Base-by-base conservation (phyloP, 352 stramenopile species). In the Globisporangium cederbergense region DNA sequence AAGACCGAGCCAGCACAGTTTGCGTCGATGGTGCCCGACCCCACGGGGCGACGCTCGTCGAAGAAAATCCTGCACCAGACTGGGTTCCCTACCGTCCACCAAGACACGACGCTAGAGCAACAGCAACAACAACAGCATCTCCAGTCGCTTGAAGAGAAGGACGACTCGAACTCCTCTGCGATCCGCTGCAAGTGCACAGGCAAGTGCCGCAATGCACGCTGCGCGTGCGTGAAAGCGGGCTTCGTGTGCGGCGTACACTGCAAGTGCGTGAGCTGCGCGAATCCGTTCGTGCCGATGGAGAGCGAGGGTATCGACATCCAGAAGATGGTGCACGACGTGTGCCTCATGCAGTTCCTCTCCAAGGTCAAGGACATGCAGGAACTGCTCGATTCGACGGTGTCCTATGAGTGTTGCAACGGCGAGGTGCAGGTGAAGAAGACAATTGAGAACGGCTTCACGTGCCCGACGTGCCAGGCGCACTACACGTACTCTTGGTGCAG, bases 281-380 rank as follows among this genome's bases (percentile, higher is more conserved):
- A 94, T 55, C 85, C 85, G 36, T 94, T 94, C 38, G 77, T 88
- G 28, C 81, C 85, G 3, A 92, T 94, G 85, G 69, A 72, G 16
- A 70, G 67, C 13, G 81, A 83, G 43, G 83, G 85, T 28, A 92
- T 94, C 47, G 72, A 86, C 52, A 86, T 89, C 51, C 69, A 79
- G 51, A 75, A 75, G 60, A 88, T 92, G 80, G 75, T 88, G 18
- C 56, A 67, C 10, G 85, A 94, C 60, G 70, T 89, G 20, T 94
- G 85, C 56, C 67, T 94, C 46, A 94, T 94, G 82, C 85, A 94
- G 62, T 86, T 83, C 43, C 70, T 94, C 1, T 92, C 83, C 11
- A 91, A 91, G 64, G 78, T 94, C 56, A 91, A 91, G 63, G 79
- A 89, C 60, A 94, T 94, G 85, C 71, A 88, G 57, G 82, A 94